Percentiles rank a stretch among this genome's conserved stretches.
phyloP scores from a whole-genome alignment of 2,329 filamentous ascomycete genomes.

The Exserohilum rostratum region DNA sequence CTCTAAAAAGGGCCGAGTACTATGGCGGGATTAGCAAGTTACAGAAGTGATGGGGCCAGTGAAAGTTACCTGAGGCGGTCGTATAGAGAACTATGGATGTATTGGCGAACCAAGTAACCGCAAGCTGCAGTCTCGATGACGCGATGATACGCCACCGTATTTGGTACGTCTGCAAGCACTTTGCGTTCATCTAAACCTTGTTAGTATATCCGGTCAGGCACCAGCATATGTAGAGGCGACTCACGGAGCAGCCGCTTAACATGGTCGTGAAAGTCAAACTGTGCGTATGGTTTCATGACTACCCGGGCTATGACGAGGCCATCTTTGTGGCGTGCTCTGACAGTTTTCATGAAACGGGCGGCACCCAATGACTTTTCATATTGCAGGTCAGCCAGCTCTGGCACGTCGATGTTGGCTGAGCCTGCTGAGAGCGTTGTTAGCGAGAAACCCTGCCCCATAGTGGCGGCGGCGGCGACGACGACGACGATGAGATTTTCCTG shows the following conservation, averaged over 20 bases:
- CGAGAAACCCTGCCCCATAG: slow-evolving; percentile 97
- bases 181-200: slow-evolving; percentile 72
- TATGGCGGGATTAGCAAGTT: slow-evolving; percentile 50
- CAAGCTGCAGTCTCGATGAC: slow-evolving; percentile 90
- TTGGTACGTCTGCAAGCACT: slow-evolving; percentile 80
- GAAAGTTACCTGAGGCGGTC: slow-evolving; percentile 73
- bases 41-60: not conserved
- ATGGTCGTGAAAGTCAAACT: slow-evolving; percentile 80
- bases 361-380: slow-evolving; percentile 93
- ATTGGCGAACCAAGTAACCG: slow-evolving; percentile 92
- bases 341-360: slow-evolving; percentile 95
- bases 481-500: slow-evolving; percentile 3
- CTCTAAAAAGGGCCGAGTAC: slow-evolving; percentile 93
- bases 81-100: slow-evolving; percentile 94
- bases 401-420: slow-evolving; percentile 89
- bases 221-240: slow-evolving; percentile 35
- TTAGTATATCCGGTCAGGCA: not conserved
- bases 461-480: slow-evolving; percentile 26
- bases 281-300: slow-evolving; percentile 87
- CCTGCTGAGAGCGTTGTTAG: slow-evolving; percentile 89
- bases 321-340: slow-evolving; percentile 86
- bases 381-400: slow-evolving; percentile 85
- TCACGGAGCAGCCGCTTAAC: slow-evolving; percentile 76
- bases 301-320: slow-evolving; percentile 94
- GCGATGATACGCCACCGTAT: slow-evolving; percentile 87